Conservation (phyloP, 2,329 filamentous ascomycete genomes). For the Neofusicoccum ribis region DNA sequence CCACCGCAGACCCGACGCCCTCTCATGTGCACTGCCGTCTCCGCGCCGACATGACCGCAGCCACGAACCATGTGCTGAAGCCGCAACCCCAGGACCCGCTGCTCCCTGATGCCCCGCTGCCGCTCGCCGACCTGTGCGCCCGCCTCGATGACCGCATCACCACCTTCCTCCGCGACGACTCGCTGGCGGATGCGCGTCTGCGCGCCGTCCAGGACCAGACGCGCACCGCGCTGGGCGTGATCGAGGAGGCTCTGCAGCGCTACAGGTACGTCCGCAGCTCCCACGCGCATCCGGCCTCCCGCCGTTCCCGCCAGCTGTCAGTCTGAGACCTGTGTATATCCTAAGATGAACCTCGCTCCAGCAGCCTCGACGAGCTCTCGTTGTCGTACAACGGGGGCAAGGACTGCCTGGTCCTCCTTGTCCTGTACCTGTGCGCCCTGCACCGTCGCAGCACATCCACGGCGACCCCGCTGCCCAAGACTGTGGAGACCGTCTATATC, state of each 20-base stretch:
- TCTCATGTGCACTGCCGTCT: constrained; percentile 34
- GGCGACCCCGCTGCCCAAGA: constrained; percentile 37
- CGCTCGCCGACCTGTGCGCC: constrained; percentile 46
- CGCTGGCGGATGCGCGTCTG: constrained; percentile 51
- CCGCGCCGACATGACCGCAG: constrained; percentile 38
- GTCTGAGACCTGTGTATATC: constrained; percentile 14
- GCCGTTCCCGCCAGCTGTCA: constrained; percentile 6
- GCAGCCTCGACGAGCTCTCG: constrained; percentile 74
- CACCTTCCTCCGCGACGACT: constrained; percentile 61
- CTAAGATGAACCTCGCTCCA: constrained; percentile 24
- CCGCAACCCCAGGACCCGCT: constrained; percentile 32
- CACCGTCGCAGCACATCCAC: constrained; percentile 38
- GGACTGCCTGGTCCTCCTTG: constrained; percentile 89
- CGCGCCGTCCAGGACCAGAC: constrained; percentile 72
- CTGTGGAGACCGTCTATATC: constrained; percentile 83
- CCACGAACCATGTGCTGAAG: constrained; percentile 38
- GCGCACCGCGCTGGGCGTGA: constrained; percentile 68
- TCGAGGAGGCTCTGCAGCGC: constrained; percentile 70
- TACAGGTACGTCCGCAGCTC: constrained; percentile 63
- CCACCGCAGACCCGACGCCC: constrained; percentile 27
- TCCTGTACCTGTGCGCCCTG: constrained; percentile 75
- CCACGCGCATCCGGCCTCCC: constrained; percentile 4
- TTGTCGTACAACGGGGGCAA: constrained; percentile 98
- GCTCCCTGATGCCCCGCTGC: constrained; percentile 46
- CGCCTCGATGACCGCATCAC: constrained; percentile 62